Evolutionary conservation across 805 yeast species (phyloP).

Genomic region (Blastobotrys mokoenaii): DNA sequence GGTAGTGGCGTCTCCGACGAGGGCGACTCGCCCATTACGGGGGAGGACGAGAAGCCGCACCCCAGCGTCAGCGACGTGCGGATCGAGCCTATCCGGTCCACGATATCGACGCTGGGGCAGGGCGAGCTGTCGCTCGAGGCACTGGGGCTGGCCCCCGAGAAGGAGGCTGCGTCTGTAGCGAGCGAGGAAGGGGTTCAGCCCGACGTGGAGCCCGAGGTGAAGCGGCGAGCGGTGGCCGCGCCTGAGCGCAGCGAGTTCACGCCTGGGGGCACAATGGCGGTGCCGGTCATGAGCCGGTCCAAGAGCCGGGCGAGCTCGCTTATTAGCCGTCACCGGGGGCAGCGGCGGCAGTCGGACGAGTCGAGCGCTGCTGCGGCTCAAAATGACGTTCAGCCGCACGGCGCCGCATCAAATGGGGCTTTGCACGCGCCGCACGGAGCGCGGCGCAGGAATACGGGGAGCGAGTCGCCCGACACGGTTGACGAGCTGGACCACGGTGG

Average conservation of each 20-base stretch:
- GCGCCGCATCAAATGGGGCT: not conserved
- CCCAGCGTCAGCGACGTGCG: slow-evolving; percentile 10
- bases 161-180: not conserved
- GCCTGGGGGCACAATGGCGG: slow-evolving; percentile 3
- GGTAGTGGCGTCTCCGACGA: slow-evolving; percentile 4
- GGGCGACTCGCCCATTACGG: not conserved
- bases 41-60: slow-evolving; percentile 1
- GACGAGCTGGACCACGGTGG: not conserved
- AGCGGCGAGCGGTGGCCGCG: too few species aligned
- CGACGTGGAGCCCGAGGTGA: too few species aligned
- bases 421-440: not conserved
- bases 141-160: slow-evolving; percentile 14
- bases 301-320: slow-evolving; percentile 1
- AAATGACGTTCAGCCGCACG: too few species aligned
- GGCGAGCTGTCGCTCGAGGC: slow-evolving; percentile 27
- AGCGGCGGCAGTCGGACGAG: not conserved
- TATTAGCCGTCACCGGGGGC: not conserved
- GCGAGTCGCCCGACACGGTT: too few species aligned
- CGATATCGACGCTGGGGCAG: slow-evolving; percentile 25
- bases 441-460: not conserved
- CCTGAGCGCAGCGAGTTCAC: not conserved
- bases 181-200: too few species aligned
- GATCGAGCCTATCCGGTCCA: slow-evolving; percentile 17
- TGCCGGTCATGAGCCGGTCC: slow-evolving; percentile 3
- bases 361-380: not conserved